Evolutionary conservation across 2,329 filamentous ascomycete species (phyloP).

Genomic region (Xenosphaeropsis pyriputrescens): DNA sequence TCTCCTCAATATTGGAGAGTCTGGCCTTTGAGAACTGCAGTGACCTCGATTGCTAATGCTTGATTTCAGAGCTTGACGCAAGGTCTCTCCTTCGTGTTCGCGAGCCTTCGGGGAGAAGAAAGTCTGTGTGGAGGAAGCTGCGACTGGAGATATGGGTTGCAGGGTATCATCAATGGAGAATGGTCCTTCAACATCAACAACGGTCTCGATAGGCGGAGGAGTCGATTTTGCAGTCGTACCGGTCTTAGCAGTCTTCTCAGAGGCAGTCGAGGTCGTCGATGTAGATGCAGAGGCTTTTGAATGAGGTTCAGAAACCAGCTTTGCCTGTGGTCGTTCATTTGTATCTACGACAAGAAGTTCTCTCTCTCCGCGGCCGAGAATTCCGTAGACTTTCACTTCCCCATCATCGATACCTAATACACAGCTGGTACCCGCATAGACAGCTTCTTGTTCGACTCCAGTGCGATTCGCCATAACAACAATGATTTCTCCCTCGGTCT

Average conservation of each 20-base stretch:
- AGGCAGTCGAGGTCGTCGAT: neutral
- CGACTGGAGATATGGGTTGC: conserved; percentile 1
- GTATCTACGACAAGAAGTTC: conserved; percentile 54
- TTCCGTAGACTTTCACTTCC: conserved; percentile 52
- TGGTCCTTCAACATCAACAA: neutral
- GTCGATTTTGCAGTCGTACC: neutral
- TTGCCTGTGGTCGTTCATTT: neutral
- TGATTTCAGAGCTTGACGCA: neutral
- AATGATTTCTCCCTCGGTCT: conserved; percentile 43
- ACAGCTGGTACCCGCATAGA: conserved; percentile 62
- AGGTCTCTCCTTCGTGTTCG: neutral
- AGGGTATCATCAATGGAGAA: conserved; percentile 2
- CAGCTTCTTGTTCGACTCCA: conserved; percentile 24
- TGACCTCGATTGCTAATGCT: neutral
- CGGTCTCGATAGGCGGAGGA: no score
- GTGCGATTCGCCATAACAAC: conserved; percentile 58
- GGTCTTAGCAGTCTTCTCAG: neutral
- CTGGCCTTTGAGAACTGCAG: neutral
- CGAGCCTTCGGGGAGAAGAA: conserved; percentile 1
- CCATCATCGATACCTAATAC: conserved; percentile 53
- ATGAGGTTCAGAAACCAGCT: neutral
- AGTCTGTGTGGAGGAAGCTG: neutral
- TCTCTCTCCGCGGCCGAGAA: conserved; percentile 57
- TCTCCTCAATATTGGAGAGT: neutral
- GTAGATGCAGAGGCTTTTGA: neutral